These are phyloP conservation scores for Pichia inconspicua DNA, from an alignment of 1,139 yeast species.

Conservation along the genomic window DNA sequence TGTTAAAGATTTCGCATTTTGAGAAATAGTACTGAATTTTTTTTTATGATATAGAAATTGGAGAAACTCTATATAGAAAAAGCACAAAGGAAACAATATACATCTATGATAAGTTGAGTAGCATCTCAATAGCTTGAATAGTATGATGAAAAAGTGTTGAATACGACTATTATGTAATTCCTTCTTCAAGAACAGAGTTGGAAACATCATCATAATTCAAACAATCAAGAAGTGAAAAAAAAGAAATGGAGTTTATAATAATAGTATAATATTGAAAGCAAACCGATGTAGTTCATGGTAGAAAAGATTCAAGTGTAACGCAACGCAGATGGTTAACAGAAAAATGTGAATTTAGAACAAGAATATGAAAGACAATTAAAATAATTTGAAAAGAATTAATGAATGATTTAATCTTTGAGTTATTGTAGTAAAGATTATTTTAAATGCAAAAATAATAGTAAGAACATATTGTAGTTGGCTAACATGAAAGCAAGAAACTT, in stretches of 20 bases:
- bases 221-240: neutral
- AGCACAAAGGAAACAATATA: slow-evolving; percentile 6
- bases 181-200: neutral
- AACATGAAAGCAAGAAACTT: neutral
- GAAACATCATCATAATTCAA: neutral
- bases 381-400: neutral
- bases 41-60: neutral
- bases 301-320: slow-evolving; percentile 14
- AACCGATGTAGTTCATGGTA: slow-evolving; percentile 13
- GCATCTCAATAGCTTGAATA: neutral
- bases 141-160: neutral
- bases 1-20: too few species aligned
- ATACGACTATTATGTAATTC: neutral
- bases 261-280: slow-evolving; percentile 4
- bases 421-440: neutral
- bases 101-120: neutral
- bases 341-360: slow-evolving; percentile 1
- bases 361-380: slow-evolving; percentile 1
- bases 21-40: too few species aligned
- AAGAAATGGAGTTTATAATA: neutral
- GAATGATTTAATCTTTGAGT: neutral
- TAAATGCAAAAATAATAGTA: neutral
- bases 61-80: slow-evolving; percentile 12
- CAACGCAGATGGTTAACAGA: slow-evolving; percentile 9
- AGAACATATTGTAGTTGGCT: neutral